Evolutionary conservation across 2,329 filamentous ascomycete genomes (phyloP).

Genomic region (Gremmenia infestans): DNA sequence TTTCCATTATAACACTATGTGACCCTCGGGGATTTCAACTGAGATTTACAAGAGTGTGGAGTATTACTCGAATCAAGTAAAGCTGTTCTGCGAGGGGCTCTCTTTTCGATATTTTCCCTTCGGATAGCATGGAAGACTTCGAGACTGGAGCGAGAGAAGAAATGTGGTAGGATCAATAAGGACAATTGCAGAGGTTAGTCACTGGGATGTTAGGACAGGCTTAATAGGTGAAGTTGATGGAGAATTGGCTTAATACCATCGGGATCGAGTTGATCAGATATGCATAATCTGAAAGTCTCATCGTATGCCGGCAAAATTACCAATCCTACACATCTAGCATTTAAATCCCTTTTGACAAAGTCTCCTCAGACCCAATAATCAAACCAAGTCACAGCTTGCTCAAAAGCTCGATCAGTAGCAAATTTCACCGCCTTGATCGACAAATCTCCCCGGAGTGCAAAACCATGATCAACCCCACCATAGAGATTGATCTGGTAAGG

Average conservation of each 20-base stretch:
- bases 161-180: background rate
- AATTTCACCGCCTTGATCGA: background rate
- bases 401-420: constrained; percentile 6
- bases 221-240: background rate
- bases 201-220: background rate
- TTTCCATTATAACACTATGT: constrained; percentile 11
- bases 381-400: constrained; percentile 8
- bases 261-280: too few relatives aligned
- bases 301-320: too few relatives aligned
- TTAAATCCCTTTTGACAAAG: too few relatives aligned
- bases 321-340: too few relatives aligned
- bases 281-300: too few relatives aligned
- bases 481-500: too few relatives aligned
- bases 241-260: too few relatives aligned
- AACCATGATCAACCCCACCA: too few relatives aligned
- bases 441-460: constrained; percentile 49
- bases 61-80: background rate
- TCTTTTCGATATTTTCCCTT: constrained; percentile 3
- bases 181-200: background rate
- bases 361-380: background rate
- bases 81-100: background rate
- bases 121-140: constrained; percentile 1
- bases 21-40: background rate
- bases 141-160: background rate
- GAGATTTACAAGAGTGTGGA: constrained; percentile 6